Conservation (phyloP, 495 filamentous ascomycete species). For the Aspergillus bridgeri region DNA sequence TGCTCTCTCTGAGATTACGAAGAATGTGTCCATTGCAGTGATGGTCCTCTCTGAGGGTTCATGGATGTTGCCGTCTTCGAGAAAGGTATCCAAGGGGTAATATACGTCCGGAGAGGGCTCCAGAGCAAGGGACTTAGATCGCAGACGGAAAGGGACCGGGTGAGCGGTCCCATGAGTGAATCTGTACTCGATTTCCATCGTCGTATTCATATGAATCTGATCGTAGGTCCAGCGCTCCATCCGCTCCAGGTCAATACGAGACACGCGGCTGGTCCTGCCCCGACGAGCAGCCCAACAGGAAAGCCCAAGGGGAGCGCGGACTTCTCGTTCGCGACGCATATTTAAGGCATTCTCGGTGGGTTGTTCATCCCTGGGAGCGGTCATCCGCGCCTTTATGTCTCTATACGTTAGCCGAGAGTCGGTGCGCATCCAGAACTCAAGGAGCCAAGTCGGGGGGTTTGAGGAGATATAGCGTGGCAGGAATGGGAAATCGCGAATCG, state of each 20-base stretch:
- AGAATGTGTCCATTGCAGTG: background rate
- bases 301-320: constrained; percentile 6
- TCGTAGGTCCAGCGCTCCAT: constrained; percentile 12
- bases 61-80: background rate
- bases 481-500: constrained; percentile 12
- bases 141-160: background rate
- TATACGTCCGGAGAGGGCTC: background rate
- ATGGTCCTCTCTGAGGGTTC: background rate
- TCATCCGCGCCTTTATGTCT: constrained; percentile 17
- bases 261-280: background rate
- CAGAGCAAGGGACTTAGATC: background rate
- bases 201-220: constrained; percentile 12
- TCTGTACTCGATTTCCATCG: constrained; percentile 11
- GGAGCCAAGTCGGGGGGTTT: constrained; percentile 11
- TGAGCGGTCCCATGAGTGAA: background rate
- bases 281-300: constrained; percentile 17
- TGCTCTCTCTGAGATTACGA: constrained; percentile 2
- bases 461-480: constrained; percentile 17
- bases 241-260: constrained; percentile 11
- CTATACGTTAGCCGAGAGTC: constrained; percentile 14
- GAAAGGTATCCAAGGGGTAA: constrained; percentile 8
- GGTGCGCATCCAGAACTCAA: constrained; percentile 18
- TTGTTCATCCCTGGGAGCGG: background rate
- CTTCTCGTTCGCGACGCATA: constrained; percentile 17
- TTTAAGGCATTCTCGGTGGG: constrained; percentile 15